Evolutionary conservation across 129 eudicot genomes (phyloP).

Genomic region (Mikania micrantha): DNA sequence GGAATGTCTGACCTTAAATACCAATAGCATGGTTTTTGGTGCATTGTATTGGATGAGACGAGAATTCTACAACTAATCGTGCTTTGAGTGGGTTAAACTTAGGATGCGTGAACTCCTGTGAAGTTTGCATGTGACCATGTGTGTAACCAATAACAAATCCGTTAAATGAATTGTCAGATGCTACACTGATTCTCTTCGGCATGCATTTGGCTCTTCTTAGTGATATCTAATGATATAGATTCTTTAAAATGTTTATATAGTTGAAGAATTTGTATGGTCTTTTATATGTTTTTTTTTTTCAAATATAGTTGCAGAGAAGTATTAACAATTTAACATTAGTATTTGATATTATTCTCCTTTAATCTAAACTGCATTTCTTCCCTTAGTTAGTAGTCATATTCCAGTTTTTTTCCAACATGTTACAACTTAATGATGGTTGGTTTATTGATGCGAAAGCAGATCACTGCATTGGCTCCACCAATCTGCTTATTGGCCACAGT

Average conservation of each 20-base stretch:
- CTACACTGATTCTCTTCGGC: not conserved
- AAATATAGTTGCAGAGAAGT: not conserved
- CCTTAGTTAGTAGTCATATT: not conserved
- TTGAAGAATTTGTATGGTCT: not conserved
- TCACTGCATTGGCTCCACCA: constrained; percentile 27
- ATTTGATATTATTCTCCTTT: not conserved
- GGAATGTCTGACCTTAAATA: not conserved
- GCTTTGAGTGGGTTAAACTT: too few relatives aligned
- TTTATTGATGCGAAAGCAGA: constrained; percentile 28
- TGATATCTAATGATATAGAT: not conserved
- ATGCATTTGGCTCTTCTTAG: not conserved
- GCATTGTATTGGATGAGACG: too few relatives aligned
- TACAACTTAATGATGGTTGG: constrained; percentile 17
- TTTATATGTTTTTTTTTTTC: not conserved
- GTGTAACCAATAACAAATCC: not conserved
- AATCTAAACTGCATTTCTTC: not conserved
- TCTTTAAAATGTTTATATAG: not conserved
- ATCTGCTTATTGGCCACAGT: constrained; percentile 20
- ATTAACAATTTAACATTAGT: not conserved
- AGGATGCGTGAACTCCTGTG: not conserved
- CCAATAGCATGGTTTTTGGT: not conserved
- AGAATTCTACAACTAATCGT: too few relatives aligned
- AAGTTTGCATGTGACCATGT: not conserved
- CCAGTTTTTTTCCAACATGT: not conserved
- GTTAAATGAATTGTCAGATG: not conserved